These are phyloP conservation scores for Coleophoma crateriformis DNA, from an alignment of 2,329 filamentous ascomycete genomes.

Conservation along the genomic window DNA sequence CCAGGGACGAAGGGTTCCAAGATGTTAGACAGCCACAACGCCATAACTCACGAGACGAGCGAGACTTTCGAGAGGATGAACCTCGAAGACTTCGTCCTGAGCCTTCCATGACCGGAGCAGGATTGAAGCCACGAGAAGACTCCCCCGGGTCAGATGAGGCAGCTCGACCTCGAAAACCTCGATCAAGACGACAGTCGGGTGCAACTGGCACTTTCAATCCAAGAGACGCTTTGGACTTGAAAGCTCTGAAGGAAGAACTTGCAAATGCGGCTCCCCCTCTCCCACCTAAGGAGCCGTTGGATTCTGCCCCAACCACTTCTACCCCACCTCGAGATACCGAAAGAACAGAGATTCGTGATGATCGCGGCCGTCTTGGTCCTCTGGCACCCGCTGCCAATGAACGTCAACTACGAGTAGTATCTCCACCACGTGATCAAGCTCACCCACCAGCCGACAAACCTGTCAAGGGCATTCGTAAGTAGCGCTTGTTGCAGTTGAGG, in stretches of 20 bases:
- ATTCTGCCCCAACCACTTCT: constrained; percentile 6
- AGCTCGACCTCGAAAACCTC: constrained; percentile 7
- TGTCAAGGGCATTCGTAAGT: constrained; percentile 63
- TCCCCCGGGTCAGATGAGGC: constrained; percentile 19
- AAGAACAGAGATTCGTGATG: constrained; percentile 16
- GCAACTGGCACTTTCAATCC: constrained; percentile 23
- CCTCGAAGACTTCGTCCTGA: constrained; percentile 11
- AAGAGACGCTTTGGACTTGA: constrained; percentile 26
- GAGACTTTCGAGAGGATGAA: constrained; percentile 8
- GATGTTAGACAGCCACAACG: background rate
- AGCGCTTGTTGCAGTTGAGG: background rate
- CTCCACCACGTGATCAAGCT: constrained; percentile 54
- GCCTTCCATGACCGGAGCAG: constrained; percentile 7
- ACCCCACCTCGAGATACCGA: constrained; percentile 17
- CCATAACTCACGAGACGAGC: constrained; percentile 2
- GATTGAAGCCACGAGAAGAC: constrained; percentile 15
- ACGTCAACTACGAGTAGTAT: constrained; percentile 50
- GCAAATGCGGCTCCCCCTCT: constrained; percentile 13
- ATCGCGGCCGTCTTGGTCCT: constrained; percentile 15
- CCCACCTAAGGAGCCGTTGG: constrained; percentile 12
- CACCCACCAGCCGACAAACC: constrained; percentile 47
- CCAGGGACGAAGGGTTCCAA: background rate
- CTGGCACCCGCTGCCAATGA: constrained; percentile 7
- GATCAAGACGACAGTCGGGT: constrained; percentile 13
- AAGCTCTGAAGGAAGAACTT: constrained; percentile 24